Conservation (phyloP, 805 yeast genomes). For the Candida morakotiae region DNA sequence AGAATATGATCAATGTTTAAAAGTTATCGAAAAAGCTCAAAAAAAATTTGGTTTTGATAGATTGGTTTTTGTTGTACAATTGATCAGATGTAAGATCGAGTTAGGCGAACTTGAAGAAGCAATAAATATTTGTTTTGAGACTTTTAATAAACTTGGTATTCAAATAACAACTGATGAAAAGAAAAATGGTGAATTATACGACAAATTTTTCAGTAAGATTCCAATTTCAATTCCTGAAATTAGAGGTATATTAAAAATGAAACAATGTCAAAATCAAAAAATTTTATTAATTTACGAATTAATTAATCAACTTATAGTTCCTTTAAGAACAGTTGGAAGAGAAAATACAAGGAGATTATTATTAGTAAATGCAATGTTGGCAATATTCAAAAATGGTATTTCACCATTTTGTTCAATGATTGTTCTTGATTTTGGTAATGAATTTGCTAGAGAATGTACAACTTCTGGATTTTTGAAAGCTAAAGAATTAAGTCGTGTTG, state of each 20-base stretch:
- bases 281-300: conserved; percentile 35
- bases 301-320: conserved; percentile 34
- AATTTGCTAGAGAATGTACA: conserved; percentile 21
- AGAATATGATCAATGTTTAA: conserved; percentile 31
- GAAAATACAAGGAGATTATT: conserved; percentile 25
- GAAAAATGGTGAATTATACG: conserved; percentile 17
- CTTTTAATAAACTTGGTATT: conserved; percentile 33
- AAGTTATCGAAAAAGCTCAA: conserved; percentile 28
- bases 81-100: conserved; percentile 32
- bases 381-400: conserved; percentile 37
- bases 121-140: conserved; percentile 27
- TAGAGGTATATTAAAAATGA: conserved; percentile 20
- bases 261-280: conserved; percentile 20
- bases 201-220: conserved; percentile 20
- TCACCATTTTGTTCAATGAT: conserved; percentile 37
- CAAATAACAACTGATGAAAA: conserved; percentile 23
- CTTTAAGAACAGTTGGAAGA: conserved; percentile 24
- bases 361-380: conserved; percentile 26
- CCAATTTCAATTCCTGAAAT: conserved; percentile 40
- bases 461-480: conserved; percentile 31
- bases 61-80: conserved; percentile 31
- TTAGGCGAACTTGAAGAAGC: conserved; percentile 28
- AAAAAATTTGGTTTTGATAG: conserved; percentile 27
- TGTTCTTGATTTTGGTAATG: conserved; percentile 36
- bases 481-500: conserved; percentile 37